Evolutionary conservation across 192 early-diverging fungal genomes (phyloP).

Genomic region (Geranomyces michiganensis): DNA sequence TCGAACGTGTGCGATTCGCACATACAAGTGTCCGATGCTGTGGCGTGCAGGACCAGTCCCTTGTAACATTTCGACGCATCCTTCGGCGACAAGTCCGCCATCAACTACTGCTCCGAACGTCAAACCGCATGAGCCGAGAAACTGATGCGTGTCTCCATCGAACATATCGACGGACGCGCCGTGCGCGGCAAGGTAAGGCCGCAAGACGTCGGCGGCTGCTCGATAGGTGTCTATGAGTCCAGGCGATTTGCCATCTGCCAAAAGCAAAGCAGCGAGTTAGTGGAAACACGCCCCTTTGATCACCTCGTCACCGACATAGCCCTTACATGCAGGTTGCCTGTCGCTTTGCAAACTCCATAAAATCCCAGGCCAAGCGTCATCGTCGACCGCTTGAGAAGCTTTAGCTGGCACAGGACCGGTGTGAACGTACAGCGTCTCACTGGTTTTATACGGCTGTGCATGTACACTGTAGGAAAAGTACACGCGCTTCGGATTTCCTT

Average conservation of each 20-base stretch:
- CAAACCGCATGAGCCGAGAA: not conserved
- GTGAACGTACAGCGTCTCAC: slow-evolving; percentile 2
- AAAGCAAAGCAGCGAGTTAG: not conserved
- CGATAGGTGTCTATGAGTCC: slow-evolving; percentile 27
- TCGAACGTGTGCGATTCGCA: slow-evolving; percentile 40
- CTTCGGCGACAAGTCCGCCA: not conserved
- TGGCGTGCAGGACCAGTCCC: slow-evolving; percentile 4
- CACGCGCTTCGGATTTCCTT: not conserved
- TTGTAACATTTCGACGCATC: slow-evolving; percentile 1
- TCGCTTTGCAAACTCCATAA: slow-evolving; percentile 27
- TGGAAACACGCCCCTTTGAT: not conserved
- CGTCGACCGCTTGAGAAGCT: not conserved
- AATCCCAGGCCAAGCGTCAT: slow-evolving; percentile 44
- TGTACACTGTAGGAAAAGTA: slow-evolving; percentile 7
- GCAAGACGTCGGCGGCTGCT: not conserved
- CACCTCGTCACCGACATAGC: not conserved
- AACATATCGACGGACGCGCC: slow-evolving; percentile 1
- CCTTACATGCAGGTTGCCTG: slow-evolving; percentile 31
- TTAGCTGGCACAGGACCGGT: not conserved
- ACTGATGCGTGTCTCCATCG: slow-evolving; percentile 9
- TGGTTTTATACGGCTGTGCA: slow-evolving; percentile 8
- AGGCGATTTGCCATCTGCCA: slow-evolving; percentile 25
- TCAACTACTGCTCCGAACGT: not conserved
- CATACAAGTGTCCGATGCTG: slow-evolving; percentile 37
- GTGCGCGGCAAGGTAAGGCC: not conserved